Evolutionary conservation across 129 eudicot species (phyloP).

Genomic region (Flaveria robusta): DNA sequence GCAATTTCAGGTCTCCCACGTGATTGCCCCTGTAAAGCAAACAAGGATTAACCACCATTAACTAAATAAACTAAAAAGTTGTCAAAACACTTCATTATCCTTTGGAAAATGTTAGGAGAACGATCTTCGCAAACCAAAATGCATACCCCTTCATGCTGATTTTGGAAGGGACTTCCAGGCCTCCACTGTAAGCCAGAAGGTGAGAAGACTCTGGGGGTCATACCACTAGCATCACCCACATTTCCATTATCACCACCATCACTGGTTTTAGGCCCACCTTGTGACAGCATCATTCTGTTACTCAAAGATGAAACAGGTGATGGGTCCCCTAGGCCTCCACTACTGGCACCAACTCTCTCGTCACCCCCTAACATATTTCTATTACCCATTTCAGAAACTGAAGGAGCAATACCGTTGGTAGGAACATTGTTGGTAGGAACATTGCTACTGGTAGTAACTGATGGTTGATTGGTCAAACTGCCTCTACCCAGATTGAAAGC

Average conservation of each 20-base stretch:
- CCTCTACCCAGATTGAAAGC: slow-evolving; percentile 67
- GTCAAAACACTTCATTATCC: slow-evolving; percentile 5
- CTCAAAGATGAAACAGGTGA: slow-evolving; percentile 59
- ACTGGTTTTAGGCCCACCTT: slow-evolving; percentile 46
- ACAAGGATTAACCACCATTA: background rate
- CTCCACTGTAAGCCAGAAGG: slow-evolving; percentile 97
- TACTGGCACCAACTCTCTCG: slow-evolving; percentile 56
- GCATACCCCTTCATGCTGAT: slow-evolving; percentile 83
- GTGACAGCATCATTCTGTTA: slow-evolving; percentile 73
- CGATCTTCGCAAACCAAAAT: background rate
- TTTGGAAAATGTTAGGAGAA: background rate
- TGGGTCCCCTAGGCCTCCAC: slow-evolving; percentile 55
- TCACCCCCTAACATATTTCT: slow-evolving; percentile 69
- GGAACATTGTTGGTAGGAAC: slow-evolving; percentile 51
- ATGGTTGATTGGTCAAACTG: slow-evolving; percentile 53
- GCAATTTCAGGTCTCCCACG: slow-evolving; percentile 98
- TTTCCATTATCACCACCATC: slow-evolving; percentile 59
- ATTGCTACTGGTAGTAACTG: slow-evolving; percentile 51
- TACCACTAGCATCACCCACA: slow-evolving; percentile 57
- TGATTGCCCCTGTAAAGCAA: slow-evolving; percentile 56
- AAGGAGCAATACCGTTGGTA: slow-evolving; percentile 59
- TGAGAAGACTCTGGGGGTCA: slow-evolving; percentile 65
- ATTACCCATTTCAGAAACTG: slow-evolving; percentile 68
- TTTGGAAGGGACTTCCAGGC: slow-evolving; percentile 93
- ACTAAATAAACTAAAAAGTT: background rate